Evolutionary conservation across 2,329 filamentous ascomycete species (phyloP), one percentile per base, ranked within the genome.

Genomic region (Rutstroemia sydowiana): DNA sequence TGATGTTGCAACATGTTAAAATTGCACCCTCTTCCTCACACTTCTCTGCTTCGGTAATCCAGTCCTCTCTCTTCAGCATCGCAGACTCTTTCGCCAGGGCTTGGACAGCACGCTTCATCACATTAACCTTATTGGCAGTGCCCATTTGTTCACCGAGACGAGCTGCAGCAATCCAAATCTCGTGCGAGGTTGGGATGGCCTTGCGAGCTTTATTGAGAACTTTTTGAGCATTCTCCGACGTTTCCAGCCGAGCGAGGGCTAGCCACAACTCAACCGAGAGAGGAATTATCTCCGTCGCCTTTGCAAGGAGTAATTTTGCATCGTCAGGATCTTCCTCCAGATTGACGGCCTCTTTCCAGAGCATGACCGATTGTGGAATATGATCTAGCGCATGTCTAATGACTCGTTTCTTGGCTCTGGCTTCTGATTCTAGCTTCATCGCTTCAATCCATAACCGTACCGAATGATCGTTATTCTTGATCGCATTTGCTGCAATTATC

Each of bases 261-360:
- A 98, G 78, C 93, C 93, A 98, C 1, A 98, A 73, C 65, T 98
- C 95, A 34, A 96, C 85, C 0, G 92, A 95, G 6, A 95, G 75
- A 0, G 92, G 92, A 51, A 98, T 95, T 53, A 96, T 86, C 62
- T 98, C 91, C 0, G 91, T 95, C 0, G 95, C 95, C 70, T 96
- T 96, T 44, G 90, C 91, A 43, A 98, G 79, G 50, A 98, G 76
- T 51, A 98, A 74, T 56, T 85, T 84, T 4, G 95, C 95, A 71
- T 96, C 90, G 28, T 85, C 86, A 0, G 87, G 81, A 60, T 95
- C 86, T 63, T 96, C 92, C 65, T 97, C 93, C 51, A 97, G 73
- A 61, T 97, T 97, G 57, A 98, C 92, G 5, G 92, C 86, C 66
- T 95, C 90, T 67, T 97, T 98, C 93, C 93, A 98, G n/a, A 98